These are phyloP conservation scores for Gelatoporia subvermispora DNA, from an alignment of 768 basidiomycete species.

Conservation along the genomic window DNA sequence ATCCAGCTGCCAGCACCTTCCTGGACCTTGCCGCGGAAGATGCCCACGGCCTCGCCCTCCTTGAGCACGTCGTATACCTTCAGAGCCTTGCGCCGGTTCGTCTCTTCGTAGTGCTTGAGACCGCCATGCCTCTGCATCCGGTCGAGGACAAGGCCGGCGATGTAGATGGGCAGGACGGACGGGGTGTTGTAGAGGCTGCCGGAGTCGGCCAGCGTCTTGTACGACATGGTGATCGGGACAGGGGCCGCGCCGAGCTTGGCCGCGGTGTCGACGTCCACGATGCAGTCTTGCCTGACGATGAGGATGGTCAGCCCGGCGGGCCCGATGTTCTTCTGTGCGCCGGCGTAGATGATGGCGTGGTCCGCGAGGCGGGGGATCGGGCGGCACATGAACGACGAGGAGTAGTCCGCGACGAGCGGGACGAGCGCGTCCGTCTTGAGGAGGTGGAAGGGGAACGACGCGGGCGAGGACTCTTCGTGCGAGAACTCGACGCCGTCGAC, in stretches of 20 bases:
- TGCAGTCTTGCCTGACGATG: constrained; percentile 91
- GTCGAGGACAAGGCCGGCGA: constrained; percentile 79
- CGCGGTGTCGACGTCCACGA: constrained; percentile 85
- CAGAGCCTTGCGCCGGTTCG: constrained; percentile 69
- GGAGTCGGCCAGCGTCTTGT: constrained; percentile 75
- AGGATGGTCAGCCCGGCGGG: constrained; percentile 90
- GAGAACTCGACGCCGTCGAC: constrained; percentile 92
- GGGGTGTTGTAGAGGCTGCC: constrained; percentile 91
- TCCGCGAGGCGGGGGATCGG: constrained; percentile 84
- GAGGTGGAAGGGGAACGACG: constrained; percentile 79
- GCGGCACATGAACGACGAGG: constrained; percentile 94
- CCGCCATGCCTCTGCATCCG: constrained; percentile 65
- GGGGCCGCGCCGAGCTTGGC: constrained; percentile 65
- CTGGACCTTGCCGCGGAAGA: constrained; percentile 68
- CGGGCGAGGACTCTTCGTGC: constrained; percentile 43
- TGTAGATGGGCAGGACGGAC: constrained; percentile 85
- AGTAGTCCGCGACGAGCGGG: constrained; percentile 92
- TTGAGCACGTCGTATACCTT: constrained; percentile 72
- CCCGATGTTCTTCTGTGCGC: constrained; percentile 97
- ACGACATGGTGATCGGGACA: constrained; percentile 76
- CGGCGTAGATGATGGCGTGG: constrained; percentile 93
- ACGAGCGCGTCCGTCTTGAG: constrained; percentile 52
- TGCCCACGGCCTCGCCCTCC: constrained; percentile 64
- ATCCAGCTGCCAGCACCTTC: constrained; percentile 85
- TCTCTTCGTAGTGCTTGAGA: constrained; percentile 54